These are phyloP conservation scores for Phytopythium chamaehyphon DNA, from an alignment of 352 stramenopile genomes.

Conservation along the genomic window DNA sequence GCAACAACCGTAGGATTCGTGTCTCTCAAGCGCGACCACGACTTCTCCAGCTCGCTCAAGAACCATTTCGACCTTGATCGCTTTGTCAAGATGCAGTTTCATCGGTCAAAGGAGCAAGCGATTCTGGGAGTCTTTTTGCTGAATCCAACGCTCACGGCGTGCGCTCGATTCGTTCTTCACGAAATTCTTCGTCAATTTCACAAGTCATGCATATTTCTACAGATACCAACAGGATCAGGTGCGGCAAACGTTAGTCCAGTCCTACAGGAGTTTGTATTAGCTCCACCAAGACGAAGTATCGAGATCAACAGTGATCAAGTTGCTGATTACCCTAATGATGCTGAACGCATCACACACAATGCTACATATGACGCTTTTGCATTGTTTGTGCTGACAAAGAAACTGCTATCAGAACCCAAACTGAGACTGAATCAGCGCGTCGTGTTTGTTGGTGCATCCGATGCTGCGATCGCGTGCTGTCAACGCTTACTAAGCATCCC, in stretches of 20 bases:
- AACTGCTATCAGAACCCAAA: constrained; percentile 84
- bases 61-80: constrained; percentile 66
- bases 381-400: constrained; percentile 85
- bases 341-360: constrained; percentile 12
- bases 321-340: constrained; percentile 45
- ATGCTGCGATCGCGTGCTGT: constrained; percentile 76
- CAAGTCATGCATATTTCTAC: constrained; percentile 66
- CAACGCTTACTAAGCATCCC: constrained; percentile 68
- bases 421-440: constrained; percentile 78
- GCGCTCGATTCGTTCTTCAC: constrained; percentile 59
- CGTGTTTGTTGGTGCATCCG: constrained; percentile 82
- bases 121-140: constrained; percentile 59
- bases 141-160: constrained; percentile 69
- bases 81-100: constrained; percentile 54
- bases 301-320: constrained; percentile 38
- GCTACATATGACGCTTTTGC: constrained; percentile 36
- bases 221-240: constrained; percentile 20
- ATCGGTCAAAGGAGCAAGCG: constrained; percentile 68
- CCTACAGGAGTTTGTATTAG: constrained; percentile 59
- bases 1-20: constrained; percentile 33
- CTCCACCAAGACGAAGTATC: constrained; percentile 47
- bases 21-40: constrained; percentile 39
- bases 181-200: constrained; percentile 76
- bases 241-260: constrained; percentile 23
- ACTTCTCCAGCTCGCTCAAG: constrained; percentile 43